Base-by-base conservation (phyloP, 2,329 filamentous ascomycete species). In the Scytalidium sp. region DNA sequence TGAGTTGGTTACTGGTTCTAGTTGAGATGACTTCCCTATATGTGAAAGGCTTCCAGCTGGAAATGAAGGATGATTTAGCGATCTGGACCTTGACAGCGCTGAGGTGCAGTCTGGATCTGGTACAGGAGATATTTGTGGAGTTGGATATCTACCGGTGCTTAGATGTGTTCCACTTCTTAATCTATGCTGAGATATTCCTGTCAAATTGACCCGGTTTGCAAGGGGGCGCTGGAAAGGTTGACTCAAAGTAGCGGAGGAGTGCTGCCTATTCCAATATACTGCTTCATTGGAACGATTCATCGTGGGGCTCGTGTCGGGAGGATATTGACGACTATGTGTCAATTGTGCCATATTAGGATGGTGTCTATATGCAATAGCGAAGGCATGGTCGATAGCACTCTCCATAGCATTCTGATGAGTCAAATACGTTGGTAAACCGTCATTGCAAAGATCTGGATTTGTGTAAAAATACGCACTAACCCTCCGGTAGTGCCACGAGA, bases 401-500 rank as follows among this genome's bases (percentile, higher is more conserved):
- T 80, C 69, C 56, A 81, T 76, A n/a, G 72, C 78, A n/a, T 79
- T 70, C 56, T 84, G 76, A 46, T 74, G 78, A 2, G 76, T 74
- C 17, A 84, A 67, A 60, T 81, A 83, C 19, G 79, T 75, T 13
- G 53, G 49, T 11, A 65, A 45, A 19, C 51, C 49, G 15, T 43
- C 40, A 40, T 63, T 61, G 47, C 63, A 60, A 15, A 57, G 50
- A n/a, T 45, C 40, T 19, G 57, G 54, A 7, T 45, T 46, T 15
- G 55, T 56, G 27, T 61, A 56, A 51, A 88, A 70, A 58, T 85
- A 79, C 3, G 81, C 75, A 13, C 81, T 81, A 25, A 90, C 71
- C 13, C 82, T 73, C 50, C 83, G 77, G 62, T 84, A 88, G 47
- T 83, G 81, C 52, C 82, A 77, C 1, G 86, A 84, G 20, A 89